These are phyloP conservation scores for Caulochytrium protostelioides DNA, from an alignment of 371 early-diverging fungal genomes.

Conservation along the genomic window DNA sequence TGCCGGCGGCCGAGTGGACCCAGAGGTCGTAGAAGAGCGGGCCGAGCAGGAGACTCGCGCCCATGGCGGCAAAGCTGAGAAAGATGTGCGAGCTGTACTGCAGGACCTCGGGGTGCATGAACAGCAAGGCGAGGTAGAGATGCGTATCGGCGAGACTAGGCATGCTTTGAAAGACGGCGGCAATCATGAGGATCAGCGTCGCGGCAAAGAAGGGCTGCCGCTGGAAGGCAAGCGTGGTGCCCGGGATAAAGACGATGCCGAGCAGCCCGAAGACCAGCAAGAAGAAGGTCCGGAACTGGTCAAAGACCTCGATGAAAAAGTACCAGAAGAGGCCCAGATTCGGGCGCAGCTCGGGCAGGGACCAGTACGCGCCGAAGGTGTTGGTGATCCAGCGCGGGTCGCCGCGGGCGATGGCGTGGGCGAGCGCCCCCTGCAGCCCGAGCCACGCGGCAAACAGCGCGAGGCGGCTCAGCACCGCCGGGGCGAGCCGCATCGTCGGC, in stretches of 20 bases:
- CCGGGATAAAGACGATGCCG: conserved; percentile 55
- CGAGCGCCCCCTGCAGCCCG: no score
- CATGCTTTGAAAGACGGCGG: conserved; percentile 72
- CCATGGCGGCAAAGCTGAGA: conserved; percentile 36
- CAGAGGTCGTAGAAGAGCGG: conserved; percentile 84
- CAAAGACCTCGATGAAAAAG: conserved; percentile 94
- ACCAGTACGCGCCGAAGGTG: no score
- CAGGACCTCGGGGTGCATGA: conserved; percentile 55
- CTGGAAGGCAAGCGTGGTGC: conserved; percentile 49
- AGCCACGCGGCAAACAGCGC: no score
- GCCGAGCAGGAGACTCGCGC: conserved; percentile 49
- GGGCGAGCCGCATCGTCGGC: no score
- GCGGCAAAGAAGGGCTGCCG: conserved; percentile 59
- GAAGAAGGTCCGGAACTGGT: conserved; percentile 84
- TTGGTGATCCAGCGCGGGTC: no score
- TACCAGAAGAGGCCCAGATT: conserved; percentile 93
- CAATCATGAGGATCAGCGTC: conserved; percentile 41
- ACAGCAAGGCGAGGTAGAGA: conserved; percentile 52
- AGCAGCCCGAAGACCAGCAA: conserved; percentile 73
- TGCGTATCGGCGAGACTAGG: conserved; percentile 68
- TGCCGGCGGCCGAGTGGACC: conserved; percentile 82
- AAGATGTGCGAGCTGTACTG: conserved; percentile 39
- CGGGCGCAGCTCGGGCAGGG: conserved; percentile 71
- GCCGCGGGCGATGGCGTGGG: no score
- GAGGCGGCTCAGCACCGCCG: no score